Percentiles rank a stretch among this genome's conserved stretches.
Evolutionary conservation across 2,329 filamentous ascomycete genomes (phyloP).

Genomic region (Chaetothyriales sp.): DNA sequence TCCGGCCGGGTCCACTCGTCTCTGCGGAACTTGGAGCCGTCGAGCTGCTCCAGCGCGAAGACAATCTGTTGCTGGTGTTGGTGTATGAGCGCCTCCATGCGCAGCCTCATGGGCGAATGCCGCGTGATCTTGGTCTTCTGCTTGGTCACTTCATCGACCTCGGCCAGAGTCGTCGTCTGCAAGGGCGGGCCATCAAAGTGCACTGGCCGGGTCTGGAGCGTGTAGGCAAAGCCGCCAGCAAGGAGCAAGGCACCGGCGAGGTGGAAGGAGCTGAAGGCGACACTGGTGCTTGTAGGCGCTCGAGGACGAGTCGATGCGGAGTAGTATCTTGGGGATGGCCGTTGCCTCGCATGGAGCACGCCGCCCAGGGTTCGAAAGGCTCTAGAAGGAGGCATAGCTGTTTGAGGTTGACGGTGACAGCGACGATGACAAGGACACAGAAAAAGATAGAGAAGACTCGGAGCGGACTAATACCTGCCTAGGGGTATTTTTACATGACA

Average conservation of each 20-base stretch:
- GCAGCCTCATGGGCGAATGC: conserved; percentile 83
- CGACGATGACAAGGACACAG: background rate
- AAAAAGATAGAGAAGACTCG: background rate
- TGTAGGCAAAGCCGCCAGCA: background rate
- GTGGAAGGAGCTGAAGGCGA: background rate
- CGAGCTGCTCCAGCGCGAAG: conserved; percentile 62
- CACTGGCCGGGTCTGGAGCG: conserved; percentile 2
- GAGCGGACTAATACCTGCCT: no score
- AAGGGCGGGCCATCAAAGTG: conserved; percentile 19
- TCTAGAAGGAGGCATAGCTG: background rate
- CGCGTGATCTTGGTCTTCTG: conserved; percentile 59
- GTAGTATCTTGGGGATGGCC: background rate
- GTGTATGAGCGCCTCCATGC: conserved; percentile 95
- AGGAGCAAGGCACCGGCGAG: background rate
- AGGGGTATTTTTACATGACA: no score
- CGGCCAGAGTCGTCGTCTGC: conserved; percentile 48
- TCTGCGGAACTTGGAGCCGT: conserved; percentile 64
- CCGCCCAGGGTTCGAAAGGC: background rate
- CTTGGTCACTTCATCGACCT: conserved; percentile 69
- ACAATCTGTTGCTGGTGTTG: conserved; percentile 83
- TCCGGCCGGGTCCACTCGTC: conserved; percentile 80
- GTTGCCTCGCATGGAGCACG: background rate
- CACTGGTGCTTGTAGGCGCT: background rate
- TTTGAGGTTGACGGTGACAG: background rate
- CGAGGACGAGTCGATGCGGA: no score